These are phyloP conservation scores for Zygnema cylindricum DNA, from an alignment of 139 green algal species.

Conservation along the genomic window DNA sequence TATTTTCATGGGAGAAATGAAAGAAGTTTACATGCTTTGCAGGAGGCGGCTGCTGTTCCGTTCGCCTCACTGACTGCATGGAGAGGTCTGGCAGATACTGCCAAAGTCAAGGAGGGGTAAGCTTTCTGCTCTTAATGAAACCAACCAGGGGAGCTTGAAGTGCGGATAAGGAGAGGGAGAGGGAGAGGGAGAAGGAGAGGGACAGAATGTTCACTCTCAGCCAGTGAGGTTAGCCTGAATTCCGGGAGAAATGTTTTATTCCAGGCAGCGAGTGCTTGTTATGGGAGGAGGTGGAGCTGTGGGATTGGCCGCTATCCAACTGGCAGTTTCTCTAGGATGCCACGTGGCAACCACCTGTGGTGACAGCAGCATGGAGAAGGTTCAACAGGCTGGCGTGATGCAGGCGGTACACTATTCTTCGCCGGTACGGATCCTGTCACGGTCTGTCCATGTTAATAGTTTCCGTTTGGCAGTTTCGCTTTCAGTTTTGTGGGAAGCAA, in stretches of 20 bases:
- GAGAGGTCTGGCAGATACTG: conserved; percentile 30
- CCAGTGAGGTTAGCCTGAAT: too few species aligned
- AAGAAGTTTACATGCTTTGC: conserved; percentile 23
- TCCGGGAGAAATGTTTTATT: background rate
- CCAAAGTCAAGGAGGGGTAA: conserved; percentile 38
- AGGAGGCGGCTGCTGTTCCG: conserved; percentile 52
- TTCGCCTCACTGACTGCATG: conserved; percentile 53
- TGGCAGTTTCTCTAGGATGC: conserved; percentile 9
- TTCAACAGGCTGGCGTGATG: background rate
- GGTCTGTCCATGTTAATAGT: too few species aligned
- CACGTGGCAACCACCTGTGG: conserved; percentile 49
- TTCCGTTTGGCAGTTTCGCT: too few species aligned
- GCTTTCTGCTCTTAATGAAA: too few species aligned
- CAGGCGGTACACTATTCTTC: conserved; percentile 41
- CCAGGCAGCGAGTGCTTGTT: conserved; percentile 46
- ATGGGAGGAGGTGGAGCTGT: conserved; percentile 50
- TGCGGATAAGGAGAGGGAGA: too few species aligned
- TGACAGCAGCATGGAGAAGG: conserved; percentile 34
- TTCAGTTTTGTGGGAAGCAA: too few species aligned
- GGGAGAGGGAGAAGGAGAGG: too few species aligned
- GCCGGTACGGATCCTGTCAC: too few species aligned
- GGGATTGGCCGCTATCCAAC: conserved; percentile 46
- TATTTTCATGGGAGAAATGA: too few species aligned
- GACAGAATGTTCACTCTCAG: too few species aligned
- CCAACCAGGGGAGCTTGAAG: too few species aligned